Evolutionary conservation across 768 basidiomycete species (phyloP).

Genomic region (Macrolepiota dolichaula): DNA sequence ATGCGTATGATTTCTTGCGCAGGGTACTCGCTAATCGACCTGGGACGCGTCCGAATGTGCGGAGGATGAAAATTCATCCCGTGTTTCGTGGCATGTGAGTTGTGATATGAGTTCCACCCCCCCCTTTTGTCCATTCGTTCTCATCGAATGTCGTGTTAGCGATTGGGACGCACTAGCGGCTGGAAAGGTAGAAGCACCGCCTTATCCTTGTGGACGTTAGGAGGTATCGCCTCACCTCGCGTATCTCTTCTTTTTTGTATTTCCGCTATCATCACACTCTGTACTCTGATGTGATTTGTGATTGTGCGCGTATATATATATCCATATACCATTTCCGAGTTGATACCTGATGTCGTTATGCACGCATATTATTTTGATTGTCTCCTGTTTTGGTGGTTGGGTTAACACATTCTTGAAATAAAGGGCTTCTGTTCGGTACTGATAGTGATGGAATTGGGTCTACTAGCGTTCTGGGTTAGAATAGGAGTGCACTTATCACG

Average conservation of each 20-base stretch:
- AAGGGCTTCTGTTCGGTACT: too few species aligned
- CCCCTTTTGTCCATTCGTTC: not conserved
- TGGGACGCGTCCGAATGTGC: not conserved
- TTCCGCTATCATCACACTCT: not conserved
- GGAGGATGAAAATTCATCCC: conserved; percentile 8
- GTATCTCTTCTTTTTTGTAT: not conserved
- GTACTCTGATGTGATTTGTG: not conserved
- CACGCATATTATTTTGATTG: too few species aligned
- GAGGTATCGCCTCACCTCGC: too few species aligned
- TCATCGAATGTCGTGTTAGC: not conserved
- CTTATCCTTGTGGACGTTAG: not conserved
- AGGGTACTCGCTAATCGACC: conserved; percentile 3
- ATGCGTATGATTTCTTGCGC: conserved; percentile 7
- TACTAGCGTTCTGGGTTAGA: too few species aligned
- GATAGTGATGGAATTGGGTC: too few species aligned
- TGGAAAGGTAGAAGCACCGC: not conserved
- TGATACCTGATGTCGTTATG: too few species aligned
- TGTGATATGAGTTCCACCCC: not conserved
- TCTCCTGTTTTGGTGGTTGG: too few species aligned
- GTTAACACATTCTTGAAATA: too few species aligned
- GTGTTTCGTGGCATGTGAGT: conserved; percentile 6
- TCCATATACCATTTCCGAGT: too few species aligned
- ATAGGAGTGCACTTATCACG: too few species aligned
- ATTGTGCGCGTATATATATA: too few species aligned
- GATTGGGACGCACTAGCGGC: conserved; percentile 6